phyloP scores from a whole-genome alignment of 768 basidiomycete species.

The Boletus sp. region DNA sequence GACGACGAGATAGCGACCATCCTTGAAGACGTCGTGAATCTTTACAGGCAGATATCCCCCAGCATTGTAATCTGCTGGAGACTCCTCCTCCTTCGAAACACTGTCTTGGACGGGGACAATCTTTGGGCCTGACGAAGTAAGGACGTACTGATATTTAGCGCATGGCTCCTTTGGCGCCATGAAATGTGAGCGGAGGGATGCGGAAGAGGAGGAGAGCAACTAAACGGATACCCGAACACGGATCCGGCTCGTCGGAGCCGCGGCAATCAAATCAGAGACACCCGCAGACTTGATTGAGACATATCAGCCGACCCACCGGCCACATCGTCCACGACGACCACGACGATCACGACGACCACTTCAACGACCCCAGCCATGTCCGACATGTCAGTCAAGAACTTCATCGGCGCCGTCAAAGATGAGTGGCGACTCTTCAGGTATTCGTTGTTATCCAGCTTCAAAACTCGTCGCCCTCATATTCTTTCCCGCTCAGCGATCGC shows the following conservation, averaged over 20 bases:
- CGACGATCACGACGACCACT: neutral
- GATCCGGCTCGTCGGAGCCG: conserved; percentile 12
- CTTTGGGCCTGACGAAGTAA: conserved; percentile 62
- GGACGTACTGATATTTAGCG: conserved; percentile 73
- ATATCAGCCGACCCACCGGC: neutral
- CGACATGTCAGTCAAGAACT: conserved; percentile 31
- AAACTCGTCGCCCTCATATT: neutral
- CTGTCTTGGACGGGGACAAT: conserved; percentile 67
- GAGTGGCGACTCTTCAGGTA: conserved; percentile 83
- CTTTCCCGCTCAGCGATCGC: conserved; percentile 48
- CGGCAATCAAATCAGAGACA: neutral
- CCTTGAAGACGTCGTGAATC: conserved; percentile 80
- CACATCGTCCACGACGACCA: neutral
- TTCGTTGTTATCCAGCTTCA: neutral
- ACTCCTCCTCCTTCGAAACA: conserved; percentile 72
- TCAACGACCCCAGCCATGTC: neutral
- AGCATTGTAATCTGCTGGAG: conserved; percentile 77
- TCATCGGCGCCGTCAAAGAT: conserved; percentile 81
- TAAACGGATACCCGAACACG: conserved; percentile 15
- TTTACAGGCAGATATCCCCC: conserved; percentile 81
- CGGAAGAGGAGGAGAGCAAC: neutral
- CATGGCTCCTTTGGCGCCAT: conserved; percentile 70
- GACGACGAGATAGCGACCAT: conserved; percentile 79
- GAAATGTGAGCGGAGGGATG: conserved; percentile 11
- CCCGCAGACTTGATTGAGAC: neutral